Base-by-base conservation (phyloP, 306 rosid genomes). In the Hylodesmum podocarpum region DNA sequence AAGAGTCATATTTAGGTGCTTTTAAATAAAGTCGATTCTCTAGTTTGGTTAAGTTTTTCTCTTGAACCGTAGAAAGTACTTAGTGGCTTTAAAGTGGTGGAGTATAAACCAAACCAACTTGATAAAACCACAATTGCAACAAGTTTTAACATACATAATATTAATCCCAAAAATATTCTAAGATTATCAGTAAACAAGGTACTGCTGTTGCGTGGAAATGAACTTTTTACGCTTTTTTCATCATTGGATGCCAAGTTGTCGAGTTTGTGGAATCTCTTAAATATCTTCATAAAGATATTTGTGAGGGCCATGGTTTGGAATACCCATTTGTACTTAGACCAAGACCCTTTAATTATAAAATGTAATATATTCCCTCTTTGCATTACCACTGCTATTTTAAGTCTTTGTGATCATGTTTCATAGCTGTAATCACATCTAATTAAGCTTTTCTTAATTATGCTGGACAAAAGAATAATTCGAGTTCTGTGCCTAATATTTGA, bases 221-320 rank as follows among this genome's bases (percentile, higher is more conserved):
- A 15, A 25, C 34, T 41, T 79, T 66, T 8, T n/a, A n/a, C 29
- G 0, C 21, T 66, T 21, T 40, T 37, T 59, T 8, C 25, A 31
- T 46, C 59, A 18, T 65, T 58, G 78, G n/a, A n/a, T n/a, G n/a
- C n/a, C 74, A 78, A 76, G 89, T 79, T 87, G 87, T 84, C 78
- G 70, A 67, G 29, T 33, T 75, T 78, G 16, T 7, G 82, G 84
- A 84, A 83, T 86, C 78, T 83, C 4, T 34, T 18, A 73, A 47
- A 77, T 67, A 68, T 72, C 61, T 70, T 14, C 16, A 58, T 31
- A 50, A 43, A 44, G 39, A 73, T 34, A 76, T 63, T 8, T 46
- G 1, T 19, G 37, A 62, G 46, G 24, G n/a, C 46, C 49, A 54
- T 10, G 66, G 76, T 80, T 80, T 76, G 82, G 85, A 77, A 70